A percentile compares a stretch with the other conserved stretches of the same genome.
Conservation (phyloP, 495 filamentous ascomycete species). For the Penicillium mononematosum region DNA sequence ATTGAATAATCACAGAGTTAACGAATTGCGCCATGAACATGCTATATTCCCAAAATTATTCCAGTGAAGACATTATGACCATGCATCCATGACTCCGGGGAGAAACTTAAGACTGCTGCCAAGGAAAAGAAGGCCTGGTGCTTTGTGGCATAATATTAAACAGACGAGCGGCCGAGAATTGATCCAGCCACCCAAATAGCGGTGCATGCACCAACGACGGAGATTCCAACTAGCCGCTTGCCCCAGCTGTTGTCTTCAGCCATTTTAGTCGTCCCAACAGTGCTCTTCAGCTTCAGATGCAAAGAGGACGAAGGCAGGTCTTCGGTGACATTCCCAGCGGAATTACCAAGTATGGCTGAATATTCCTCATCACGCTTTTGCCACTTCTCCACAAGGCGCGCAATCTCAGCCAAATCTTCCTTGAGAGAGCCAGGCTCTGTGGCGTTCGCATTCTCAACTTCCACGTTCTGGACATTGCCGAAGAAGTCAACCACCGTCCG, state of each 20-base stretch:
- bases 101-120: not conserved
- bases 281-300: constrained; percentile 32
- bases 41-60: not conserved
- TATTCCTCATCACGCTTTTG: constrained; percentile 37
- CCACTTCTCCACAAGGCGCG: constrained; percentile 54
- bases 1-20: not conserved
- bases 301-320: constrained; percentile 21
- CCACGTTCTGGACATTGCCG: constrained; percentile 95
- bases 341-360: constrained; percentile 36
- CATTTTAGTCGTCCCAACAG: constrained; percentile 59
- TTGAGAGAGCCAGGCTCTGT: constrained; percentile 59
- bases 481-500: constrained; percentile 94
- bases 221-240: constrained; percentile 65
- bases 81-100: not conserved
- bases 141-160: constrained; percentile 15
- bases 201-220: constrained; percentile 63
- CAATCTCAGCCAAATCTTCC: constrained; percentile 72
- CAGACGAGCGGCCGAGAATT: constrained; percentile 32
- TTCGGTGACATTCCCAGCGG: constrained; percentile 29
- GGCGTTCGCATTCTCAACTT: constrained; percentile 65
- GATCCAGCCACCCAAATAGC: constrained; percentile 67
- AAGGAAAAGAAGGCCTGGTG: not conserved
- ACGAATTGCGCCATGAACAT: constrained; percentile 3
- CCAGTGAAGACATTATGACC: not conserved
- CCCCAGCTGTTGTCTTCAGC: constrained; percentile 65